Conservation (phyloP, 441 rosid genomes). For the Viola pubescens region DNA sequence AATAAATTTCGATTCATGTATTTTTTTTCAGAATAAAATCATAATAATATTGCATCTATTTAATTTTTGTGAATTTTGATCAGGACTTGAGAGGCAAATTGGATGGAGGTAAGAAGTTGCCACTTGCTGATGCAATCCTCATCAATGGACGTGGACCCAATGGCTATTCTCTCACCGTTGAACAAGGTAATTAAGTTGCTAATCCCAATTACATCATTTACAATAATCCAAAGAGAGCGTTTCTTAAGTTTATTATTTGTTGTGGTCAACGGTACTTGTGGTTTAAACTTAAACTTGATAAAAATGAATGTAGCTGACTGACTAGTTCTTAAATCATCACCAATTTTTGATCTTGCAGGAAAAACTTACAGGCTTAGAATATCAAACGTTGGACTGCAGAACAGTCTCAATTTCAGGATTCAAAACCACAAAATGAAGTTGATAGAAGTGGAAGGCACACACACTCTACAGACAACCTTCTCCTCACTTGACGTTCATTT, state of each 20-base stretch:
- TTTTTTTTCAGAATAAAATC: neutral
- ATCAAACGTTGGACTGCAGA: slow-evolving; percentile 79
- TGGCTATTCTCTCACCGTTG: slow-evolving; percentile 60
- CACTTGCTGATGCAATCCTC: slow-evolving; percentile 67
- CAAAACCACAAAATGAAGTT: slow-evolving; percentile 72
- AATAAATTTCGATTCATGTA: neutral
- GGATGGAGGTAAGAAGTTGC: slow-evolving; percentile 56
- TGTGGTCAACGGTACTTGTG: too few relatives aligned
- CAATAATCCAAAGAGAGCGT: too few relatives aligned
- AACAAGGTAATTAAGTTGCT: slow-evolving; percentile 41
- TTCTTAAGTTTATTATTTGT: too few relatives aligned
- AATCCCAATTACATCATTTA: neutral
- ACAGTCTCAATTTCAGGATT: slow-evolving; percentile 73
- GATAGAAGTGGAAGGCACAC: slow-evolving; percentile 94
- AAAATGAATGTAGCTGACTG: too few relatives aligned
- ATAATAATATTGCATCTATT: neutral
- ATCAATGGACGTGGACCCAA: slow-evolving; percentile 74
- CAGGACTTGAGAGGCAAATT: slow-evolving; percentile 50
- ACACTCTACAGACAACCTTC: slow-evolving; percentile 65
- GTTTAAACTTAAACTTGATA: too few relatives aligned
- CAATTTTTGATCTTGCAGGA: slow-evolving; percentile 26
- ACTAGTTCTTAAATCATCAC: neutral
- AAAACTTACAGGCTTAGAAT: slow-evolving; percentile 82
- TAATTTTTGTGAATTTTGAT: neutral
- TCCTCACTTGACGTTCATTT: slow-evolving; percentile 78